Percentiles rank a stretch among this genome's conserved stretches.
Conservation (phyloP, 495 filamentous ascomycete species). For the Hypoxylon subgilvum region DNA sequence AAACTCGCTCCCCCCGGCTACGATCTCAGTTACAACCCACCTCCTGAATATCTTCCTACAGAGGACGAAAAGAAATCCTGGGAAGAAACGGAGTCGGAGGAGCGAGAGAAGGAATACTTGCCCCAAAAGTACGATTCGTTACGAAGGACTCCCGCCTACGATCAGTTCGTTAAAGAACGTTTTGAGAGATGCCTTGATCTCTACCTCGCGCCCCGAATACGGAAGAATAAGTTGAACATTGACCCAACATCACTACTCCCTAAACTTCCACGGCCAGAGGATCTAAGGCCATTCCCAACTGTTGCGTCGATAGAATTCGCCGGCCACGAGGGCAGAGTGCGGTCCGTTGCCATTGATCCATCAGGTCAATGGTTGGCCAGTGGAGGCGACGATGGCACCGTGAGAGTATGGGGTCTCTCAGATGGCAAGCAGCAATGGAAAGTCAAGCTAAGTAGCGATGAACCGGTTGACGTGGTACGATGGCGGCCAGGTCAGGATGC, state of each 20-base stretch:
- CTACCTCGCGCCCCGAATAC: constrained; percentile 89
- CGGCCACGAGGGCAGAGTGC: constrained; percentile 88
- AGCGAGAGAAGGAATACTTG: constrained; percentile 86
- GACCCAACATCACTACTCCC: constrained; percentile 92
- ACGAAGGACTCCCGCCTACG: constrained; percentile 91
- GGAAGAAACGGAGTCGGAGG: constrained; percentile 87
- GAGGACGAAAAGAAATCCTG: constrained; percentile 84
- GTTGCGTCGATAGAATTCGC: constrained; percentile 80
- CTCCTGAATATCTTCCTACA: constrained; percentile 89
- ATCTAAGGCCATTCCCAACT: constrained; percentile 92
- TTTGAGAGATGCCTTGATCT: constrained; percentile 96
- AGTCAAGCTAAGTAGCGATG: constrained; percentile 76
- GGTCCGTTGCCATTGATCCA: constrained; percentile 79
- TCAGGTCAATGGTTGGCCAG: constrained; percentile 80
- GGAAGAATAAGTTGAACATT: constrained; percentile 93
- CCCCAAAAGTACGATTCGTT: constrained; percentile 81
- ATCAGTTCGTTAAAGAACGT: constrained; percentile 86
- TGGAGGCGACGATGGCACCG: constrained; percentile 92
- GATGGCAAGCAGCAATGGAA: constrained; percentile 90
- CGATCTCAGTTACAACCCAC: constrained; percentile 96
- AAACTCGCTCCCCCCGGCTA: constrained; percentile 93
- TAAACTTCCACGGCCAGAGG: constrained; percentile 92
- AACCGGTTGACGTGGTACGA: constrained; percentile 82
- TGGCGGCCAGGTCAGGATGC: constrained; percentile 88
- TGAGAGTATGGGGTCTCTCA: constrained; percentile 86